Conservation (phyloP, 148 eudicot species). For the Nepenthes mirabilis region DNA sequence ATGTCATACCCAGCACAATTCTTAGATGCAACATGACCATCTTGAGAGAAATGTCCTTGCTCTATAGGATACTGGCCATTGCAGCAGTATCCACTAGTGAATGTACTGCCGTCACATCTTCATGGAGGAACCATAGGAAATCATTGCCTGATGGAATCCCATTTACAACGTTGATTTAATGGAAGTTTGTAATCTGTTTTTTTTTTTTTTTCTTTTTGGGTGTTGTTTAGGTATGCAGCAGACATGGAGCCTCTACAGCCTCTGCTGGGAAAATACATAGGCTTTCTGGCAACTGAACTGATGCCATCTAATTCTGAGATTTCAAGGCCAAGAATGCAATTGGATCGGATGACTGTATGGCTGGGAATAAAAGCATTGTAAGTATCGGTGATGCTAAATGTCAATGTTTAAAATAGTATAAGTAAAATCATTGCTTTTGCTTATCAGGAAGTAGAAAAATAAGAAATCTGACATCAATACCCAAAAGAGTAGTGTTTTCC, state of each 20-base stretch:
- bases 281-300: conserved; percentile 60
- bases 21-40: too few species aligned
- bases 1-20: too few species aligned
- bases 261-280: conserved; percentile 68
- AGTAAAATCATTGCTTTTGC: not conserved
- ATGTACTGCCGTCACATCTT: too few species aligned
- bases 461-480: too few species aligned
- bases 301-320: conserved; percentile 25
- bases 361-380: conserved; percentile 96
- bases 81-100: too few species aligned
- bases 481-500: not conserved
- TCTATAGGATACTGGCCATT: too few species aligned
- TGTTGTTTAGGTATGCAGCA: conserved; percentile 36
- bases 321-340: conserved; percentile 68
- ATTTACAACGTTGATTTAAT: not conserved
- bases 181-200: not conserved
- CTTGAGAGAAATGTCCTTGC: too few species aligned
- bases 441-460: too few species aligned
- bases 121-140: too few species aligned
- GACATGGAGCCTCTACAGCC: conserved; percentile 89
- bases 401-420: conserved; percentile 7
- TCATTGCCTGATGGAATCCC: not conserved
- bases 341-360: conserved; percentile 82
- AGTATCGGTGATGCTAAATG: conserved; percentile 20
- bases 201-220: not conserved